Percentiles rank a stretch among this genome's conserved stretches.
phyloP scores from a whole-genome alignment of 2,329 filamentous ascomycete species.

The Monosporascus ibericus region DNA sequence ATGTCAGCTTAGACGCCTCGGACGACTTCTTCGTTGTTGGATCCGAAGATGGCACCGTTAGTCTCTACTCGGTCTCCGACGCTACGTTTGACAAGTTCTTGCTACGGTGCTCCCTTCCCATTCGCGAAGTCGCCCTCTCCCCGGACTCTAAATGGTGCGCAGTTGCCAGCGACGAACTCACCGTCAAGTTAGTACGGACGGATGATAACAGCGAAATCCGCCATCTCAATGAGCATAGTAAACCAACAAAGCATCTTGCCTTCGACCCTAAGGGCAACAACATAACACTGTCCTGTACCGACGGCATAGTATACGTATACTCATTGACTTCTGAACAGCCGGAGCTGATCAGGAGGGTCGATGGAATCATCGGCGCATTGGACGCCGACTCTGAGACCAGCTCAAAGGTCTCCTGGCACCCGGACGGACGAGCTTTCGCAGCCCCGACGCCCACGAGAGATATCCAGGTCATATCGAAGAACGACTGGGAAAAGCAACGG shows the following conservation, averaged over 20 bases:
- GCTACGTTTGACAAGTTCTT: conserved; percentile 75
- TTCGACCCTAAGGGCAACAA: conserved; percentile 77
- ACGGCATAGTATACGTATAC: conserved; percentile 88
- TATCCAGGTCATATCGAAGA: conserved; percentile 79
- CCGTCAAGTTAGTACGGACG: conserved; percentile 81
- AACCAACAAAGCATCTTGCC: conserved; percentile 83
- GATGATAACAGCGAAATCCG: conserved; percentile 71
- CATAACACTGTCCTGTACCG: conserved; percentile 76
- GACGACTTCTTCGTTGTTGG: conserved; percentile 83
- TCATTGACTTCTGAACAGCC: conserved; percentile 73
- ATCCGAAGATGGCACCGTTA: conserved; percentile 93
- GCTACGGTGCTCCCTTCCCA: conserved; percentile 74
- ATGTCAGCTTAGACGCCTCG: conserved; percentile 69
- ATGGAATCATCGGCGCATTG: conserved; percentile 74
- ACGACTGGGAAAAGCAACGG: conserved; percentile 83
- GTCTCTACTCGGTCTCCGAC: conserved; percentile 75
- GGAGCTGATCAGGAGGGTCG: conserved; percentile 74
- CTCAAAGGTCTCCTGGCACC: conserved; percentile 80
- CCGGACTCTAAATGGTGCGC: conserved; percentile 81
- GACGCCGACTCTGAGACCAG: conserved; percentile 74
- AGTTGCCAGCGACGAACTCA: conserved; percentile 92
- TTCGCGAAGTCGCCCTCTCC: conserved; percentile 80
- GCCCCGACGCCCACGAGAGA: conserved; percentile 76
- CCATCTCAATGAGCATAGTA: conserved; percentile 75
- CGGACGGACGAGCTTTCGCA: conserved; percentile 86